Evolutionary conservation across 2,329 filamentous ascomycete genomes (phyloP).

Genomic region (Ceratocystis cubensis): DNA sequence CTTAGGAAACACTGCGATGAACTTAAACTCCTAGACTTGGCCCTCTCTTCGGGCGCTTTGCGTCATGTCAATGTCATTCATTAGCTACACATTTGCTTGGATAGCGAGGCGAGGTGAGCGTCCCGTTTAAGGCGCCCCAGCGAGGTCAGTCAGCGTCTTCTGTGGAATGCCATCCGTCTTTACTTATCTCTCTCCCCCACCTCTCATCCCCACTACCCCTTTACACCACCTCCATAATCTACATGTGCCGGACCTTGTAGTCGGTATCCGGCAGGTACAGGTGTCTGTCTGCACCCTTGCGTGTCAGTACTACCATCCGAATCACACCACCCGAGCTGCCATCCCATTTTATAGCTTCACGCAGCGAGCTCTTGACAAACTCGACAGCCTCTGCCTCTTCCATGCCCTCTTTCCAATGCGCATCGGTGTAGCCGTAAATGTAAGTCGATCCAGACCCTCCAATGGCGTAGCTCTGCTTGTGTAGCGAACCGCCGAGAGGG

Average conservation of each 20-base stretch:
- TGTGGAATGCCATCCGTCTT: background rate
- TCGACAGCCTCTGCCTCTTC: slow-evolving; percentile 77
- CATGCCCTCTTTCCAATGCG: slow-evolving; percentile 92
- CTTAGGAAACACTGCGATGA: background rate
- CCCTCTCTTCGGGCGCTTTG: background rate
- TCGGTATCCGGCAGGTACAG: slow-evolving; percentile 87
- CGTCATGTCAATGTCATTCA: slow-evolving; percentile 11
- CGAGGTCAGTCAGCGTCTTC: background rate
- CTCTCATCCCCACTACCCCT: background rate
- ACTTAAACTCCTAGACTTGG: background rate
- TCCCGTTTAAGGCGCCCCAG: background rate
- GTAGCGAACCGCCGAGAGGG: slow-evolving; percentile 85
- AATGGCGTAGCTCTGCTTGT: slow-evolving; percentile 94
- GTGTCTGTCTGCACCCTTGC: slow-evolving; percentile 79
- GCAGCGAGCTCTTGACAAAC: slow-evolving; percentile 83
- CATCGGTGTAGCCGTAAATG: slow-evolving; percentile 98
- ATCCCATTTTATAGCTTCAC: slow-evolving; percentile 98
- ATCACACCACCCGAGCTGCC: slow-evolving; percentile 97
- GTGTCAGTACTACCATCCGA: slow-evolving; percentile 90
- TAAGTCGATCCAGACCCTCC: slow-evolving; percentile 96
- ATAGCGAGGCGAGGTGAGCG: background rate
- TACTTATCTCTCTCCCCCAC: background rate
- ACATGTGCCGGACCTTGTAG: slow-evolving; percentile 62
- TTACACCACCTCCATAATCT: slow-evolving; percentile 25
- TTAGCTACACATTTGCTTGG: slow-evolving; percentile 8